Conservation (phyloP, 306 rosid species). For the Luffa acutangula region DNA sequence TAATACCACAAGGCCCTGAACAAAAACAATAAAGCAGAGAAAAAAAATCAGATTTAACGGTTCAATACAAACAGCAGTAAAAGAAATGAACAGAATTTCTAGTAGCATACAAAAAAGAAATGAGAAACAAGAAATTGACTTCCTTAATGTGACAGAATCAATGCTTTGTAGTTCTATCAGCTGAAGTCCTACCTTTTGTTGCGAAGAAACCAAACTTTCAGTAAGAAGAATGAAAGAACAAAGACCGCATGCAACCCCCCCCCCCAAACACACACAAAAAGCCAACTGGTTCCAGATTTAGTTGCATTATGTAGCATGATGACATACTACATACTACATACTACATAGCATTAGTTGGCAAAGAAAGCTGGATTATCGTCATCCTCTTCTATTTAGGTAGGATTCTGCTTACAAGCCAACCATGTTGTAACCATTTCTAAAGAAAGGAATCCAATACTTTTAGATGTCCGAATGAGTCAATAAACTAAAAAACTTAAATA, state of each 20-base stretch:
- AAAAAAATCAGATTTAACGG: neutral
- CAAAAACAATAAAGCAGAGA: slow-evolving; percentile 10
- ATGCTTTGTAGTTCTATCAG: neutral
- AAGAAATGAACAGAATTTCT: neutral
- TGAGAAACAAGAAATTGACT: neutral
- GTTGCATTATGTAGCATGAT: neutral
- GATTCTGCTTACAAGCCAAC: neutral
- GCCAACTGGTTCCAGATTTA: neutral
- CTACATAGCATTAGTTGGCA: neutral
- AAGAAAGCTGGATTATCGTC: neutral
- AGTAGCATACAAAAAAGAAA: neutral
- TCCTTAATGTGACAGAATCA: neutral
- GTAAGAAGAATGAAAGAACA: neutral
- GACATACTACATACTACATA: neutral
- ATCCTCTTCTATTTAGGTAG: neutral
- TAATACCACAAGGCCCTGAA: slow-evolving; percentile 40
- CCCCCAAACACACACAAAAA: neutral
- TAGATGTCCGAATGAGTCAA: neutral
- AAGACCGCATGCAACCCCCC: too few species aligned
- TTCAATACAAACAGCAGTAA: neutral
- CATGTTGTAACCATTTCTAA: neutral
- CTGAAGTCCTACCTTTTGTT: neutral
- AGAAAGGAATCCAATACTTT: neutral
- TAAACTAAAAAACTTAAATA: neutral
- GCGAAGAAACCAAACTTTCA: neutral